Evolutionary conservation across 306 rosid genomes (phyloP).

Genomic region (Pterocarpus macrocarpus): DNA sequence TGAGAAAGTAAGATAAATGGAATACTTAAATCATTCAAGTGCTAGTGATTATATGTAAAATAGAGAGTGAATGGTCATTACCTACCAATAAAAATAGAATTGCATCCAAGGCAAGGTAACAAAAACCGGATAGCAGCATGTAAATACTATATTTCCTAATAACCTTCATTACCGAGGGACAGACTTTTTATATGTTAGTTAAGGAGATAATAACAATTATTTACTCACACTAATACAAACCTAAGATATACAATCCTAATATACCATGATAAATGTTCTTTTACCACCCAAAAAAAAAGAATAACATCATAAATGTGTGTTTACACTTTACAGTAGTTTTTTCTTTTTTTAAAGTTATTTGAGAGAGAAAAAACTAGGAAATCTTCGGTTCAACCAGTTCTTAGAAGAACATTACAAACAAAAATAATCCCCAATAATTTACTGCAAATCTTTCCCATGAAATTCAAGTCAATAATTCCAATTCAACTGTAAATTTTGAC

Average conservation of each 20-base stretch:
- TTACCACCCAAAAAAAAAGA: too few species aligned
- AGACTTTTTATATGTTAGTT: not conserved
- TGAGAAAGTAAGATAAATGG: not conserved
- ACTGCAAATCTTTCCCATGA: not conserved
- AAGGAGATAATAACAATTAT: not conserved
- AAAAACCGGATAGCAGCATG: not conserved
- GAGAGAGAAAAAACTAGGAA: not conserved
- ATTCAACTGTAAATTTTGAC: conserved; percentile 28
- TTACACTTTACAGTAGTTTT: too few species aligned
- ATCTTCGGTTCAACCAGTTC: not conserved
- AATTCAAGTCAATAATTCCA: not conserved
- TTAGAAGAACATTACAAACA: not conserved
- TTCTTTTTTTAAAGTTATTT: too few species aligned
- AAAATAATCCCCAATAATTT: not conserved
- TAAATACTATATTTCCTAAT: not conserved
- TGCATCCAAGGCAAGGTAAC: not conserved
- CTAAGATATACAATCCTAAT: not conserved
- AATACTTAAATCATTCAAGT: not conserved
- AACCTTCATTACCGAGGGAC: not conserved
- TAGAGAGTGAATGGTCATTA: not conserved
- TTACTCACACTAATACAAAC: not conserved
- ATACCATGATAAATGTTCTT: not conserved
- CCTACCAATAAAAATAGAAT: not conserved
- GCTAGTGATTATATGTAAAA: not conserved
- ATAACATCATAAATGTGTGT: not conserved